Evolutionary conservation across 2,329 filamentous ascomycete species (phyloP), one percentile per base, ranked within the genome.

Genomic region (Pezicula rhizophila): DNA sequence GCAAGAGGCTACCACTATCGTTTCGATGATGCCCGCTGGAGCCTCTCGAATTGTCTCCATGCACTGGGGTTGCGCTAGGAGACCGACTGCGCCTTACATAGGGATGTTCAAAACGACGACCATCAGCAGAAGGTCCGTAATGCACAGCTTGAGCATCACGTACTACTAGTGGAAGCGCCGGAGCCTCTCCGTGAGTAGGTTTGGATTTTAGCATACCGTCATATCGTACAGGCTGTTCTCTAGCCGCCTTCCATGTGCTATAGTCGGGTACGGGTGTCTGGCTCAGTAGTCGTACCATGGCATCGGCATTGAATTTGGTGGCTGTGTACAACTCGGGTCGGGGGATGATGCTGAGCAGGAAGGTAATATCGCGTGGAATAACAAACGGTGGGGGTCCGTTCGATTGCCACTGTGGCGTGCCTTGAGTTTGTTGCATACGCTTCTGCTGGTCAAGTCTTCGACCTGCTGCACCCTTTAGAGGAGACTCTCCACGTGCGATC

Each of bases 381-480:
- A 87, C 82, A 2, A 85, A 77, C 10, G 82, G 76, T 23, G 72
- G 57, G 28, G 63, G 41, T 4, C 46, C 57, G 3, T 64, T 60
- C 17, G 59, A 62, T 54, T 58, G 66, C 63, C 59, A 63, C 15
- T 52, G 59, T 14, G 64, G 54, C 25, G 62, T 59, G 11, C 68
- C 66, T 54, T 74, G 72, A 11, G 73, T 71, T 55, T 79, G 79
- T 58, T 77, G 81, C 5, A 82, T 75, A 45, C 81, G 78, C 63
- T 60, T 68, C 52, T 62, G 72, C 63, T 93, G 87, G 60, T 93
- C 89, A 18, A 95, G 75, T 33, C 91, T 84, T 48, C 91, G 84
- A 23, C 89, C 89, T 34, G 92, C 89, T 1, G 89, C 88, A 12
- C 89, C 89, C 66, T 97, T 99, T 34, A 97, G 76, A 0, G 95